Conservation (phyloP, 768 basidiomycete species). For the Amanita pseudoporphyria region DNA sequence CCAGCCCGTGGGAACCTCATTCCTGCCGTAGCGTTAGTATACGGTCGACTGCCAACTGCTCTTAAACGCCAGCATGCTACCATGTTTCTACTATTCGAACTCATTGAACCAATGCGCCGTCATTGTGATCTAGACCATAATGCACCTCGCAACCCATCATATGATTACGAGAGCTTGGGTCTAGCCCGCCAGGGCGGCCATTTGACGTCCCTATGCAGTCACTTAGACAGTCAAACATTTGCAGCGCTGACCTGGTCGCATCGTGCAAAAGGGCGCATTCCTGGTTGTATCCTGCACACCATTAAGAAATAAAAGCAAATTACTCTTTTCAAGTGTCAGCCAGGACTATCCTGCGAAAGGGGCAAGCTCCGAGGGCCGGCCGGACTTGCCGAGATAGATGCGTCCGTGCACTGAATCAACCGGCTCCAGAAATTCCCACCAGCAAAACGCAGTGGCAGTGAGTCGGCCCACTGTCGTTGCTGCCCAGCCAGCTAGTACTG, state of each 20-base stretch:
- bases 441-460: slow-evolving; percentile 6
- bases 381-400: not conserved
- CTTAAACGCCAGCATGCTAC: too few relatives aligned
- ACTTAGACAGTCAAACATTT: too few relatives aligned
- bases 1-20: slow-evolving; percentile 1
- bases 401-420: slow-evolving; percentile 8
- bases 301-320: too few relatives aligned
- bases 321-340: too few relatives aligned
- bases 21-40: not conserved
- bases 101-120: not conserved
- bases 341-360: not conserved
- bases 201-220: too few relatives aligned
- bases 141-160: not conserved
- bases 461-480: slow-evolving; percentile 4
- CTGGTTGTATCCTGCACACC: too few relatives aligned
- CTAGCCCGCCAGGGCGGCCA: not conserved
- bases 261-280: too few relatives aligned
- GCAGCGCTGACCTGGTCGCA: too few relatives aligned
- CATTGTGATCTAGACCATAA: not conserved
- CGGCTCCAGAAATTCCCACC: slow-evolving; percentile 5
- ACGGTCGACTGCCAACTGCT: too few relatives aligned
- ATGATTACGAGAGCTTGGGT: not conserved
- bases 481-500: slow-evolving; percentile 7
- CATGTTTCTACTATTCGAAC: not conserved
- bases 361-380: not conserved